Evolutionary conservation across 345 rosid genomes (phyloP), one percentile per base, ranked within the genome.

Genomic region (Moricandia moricandioides): DNA sequence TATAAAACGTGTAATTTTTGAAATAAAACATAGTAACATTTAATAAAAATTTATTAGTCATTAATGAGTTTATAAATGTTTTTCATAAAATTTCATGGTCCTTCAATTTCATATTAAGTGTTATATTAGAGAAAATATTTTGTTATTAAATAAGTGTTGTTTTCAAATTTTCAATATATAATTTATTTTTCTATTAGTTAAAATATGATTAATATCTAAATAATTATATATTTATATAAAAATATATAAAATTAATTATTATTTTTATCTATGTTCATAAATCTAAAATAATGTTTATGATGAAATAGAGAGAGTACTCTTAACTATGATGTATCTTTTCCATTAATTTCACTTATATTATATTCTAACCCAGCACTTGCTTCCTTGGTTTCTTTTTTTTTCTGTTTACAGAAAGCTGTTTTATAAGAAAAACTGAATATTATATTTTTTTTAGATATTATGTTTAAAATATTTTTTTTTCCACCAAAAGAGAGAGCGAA

Each of bases 341-440:
- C 27, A 71, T 24, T 49, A 8, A 17, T 35, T 35, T 24, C 29
- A 35, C 31, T 26, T 0, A 37, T 65, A 40, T 18, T 63, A 39
- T 62, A 18, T 72, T 34, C 37, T 35, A 35, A 31, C 11, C 8
- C 70, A 63, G 17, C 29, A 14, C 12, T 73, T 7, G 7, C 52
- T 65, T 66, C 51, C 8, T 71, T 33, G 21, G 49, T 29, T 18
- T 30, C 2, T 14, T 57, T 57, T n/a, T 58, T 56, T 13, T 24
- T 2, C 52, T 66, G 47, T 21, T 40, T 43, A 57, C 8, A 74
- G 61, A 58, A 67, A 67, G 10, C 47, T 12, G 68, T 47, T 75
- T 67, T 6, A n/a, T 17, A 43, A 39, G 1, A 39, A 3, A 13
- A 11, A 39, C n/a, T n/a, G n/a, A n/a, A n/a, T n/a, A n/a, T n/a